Conservation (phyloP, 371 early-diverging fungal species). For the Amoeboaphelidium protococcarum region DNA sequence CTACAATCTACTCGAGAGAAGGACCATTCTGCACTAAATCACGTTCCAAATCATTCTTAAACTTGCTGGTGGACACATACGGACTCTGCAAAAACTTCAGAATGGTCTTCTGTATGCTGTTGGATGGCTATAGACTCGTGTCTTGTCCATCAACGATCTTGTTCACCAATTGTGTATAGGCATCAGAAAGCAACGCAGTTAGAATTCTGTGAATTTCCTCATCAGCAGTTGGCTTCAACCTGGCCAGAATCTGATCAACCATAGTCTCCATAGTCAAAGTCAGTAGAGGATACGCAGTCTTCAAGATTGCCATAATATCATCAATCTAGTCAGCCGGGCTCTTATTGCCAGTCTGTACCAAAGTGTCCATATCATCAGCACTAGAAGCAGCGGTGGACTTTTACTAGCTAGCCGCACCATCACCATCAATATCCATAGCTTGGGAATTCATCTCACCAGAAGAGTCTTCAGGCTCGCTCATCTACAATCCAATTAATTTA, state of each 20-base stretch:
- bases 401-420: constrained; percentile 52
- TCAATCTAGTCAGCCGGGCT: constrained; percentile 32
- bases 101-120: constrained; percentile 33
- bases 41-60: constrained; percentile 38
- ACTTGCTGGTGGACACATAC: constrained; percentile 25
- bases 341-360: constrained; percentile 27
- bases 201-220: constrained; percentile 89
- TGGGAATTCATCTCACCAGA: not conserved
- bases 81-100: constrained; percentile 53
- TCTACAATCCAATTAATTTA: no score
- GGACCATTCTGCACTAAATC: constrained; percentile 44
- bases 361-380: constrained; percentile 71
- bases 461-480: no score
- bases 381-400: constrained; percentile 85
- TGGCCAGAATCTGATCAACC: constrained; percentile 77
- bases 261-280: constrained; percentile 88
- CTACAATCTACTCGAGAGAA: constrained; percentile 42
- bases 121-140: constrained; percentile 13
- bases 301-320: constrained; percentile 82
- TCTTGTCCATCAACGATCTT: constrained; percentile 1
- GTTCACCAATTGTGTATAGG: not conserved
- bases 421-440: not conserved
- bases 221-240: constrained; percentile 72
- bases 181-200: constrained; percentile 35
- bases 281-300: constrained; percentile 77